A percentile compares a stretch with the other conserved stretches of the same genome.
Conservation (phyloP, 129 eudicot species). For the Escallonia herrerae region DNA sequence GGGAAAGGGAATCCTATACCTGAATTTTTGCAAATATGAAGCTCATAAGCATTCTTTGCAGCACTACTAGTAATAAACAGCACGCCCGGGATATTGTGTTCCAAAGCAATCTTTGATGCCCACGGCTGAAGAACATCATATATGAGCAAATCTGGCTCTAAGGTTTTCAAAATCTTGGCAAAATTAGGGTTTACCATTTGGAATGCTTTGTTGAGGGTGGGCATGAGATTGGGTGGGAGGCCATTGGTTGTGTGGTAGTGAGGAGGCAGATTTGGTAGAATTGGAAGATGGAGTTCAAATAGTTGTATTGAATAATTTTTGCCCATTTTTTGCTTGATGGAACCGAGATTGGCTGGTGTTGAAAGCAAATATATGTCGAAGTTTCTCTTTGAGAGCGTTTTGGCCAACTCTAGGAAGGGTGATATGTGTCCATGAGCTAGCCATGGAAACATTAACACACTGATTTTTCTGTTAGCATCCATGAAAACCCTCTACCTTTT, state of each 20-base stretch:
- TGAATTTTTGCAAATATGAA: background rate
- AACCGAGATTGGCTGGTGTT: slow-evolving; percentile 18
- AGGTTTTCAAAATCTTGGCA: slow-evolving; percentile 13
- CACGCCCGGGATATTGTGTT: slow-evolving; percentile 15
- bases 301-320: slow-evolving; percentile 15
- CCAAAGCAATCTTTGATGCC: slow-evolving; percentile 16
- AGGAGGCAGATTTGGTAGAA: slow-evolving; percentile 32
- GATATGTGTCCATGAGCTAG: slow-evolving; percentile 40
- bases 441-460: slow-evolving; percentile 43
- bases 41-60: background rate
- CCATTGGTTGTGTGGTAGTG: slow-evolving; percentile 42
- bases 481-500: background rate
- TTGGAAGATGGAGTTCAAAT: slow-evolving; percentile 27
- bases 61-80: slow-evolving; percentile 10
- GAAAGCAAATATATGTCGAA: slow-evolving; percentile 22
- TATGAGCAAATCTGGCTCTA: slow-evolving; percentile 23
- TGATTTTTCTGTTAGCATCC: background rate
- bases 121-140: slow-evolving; percentile 25
- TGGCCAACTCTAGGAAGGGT: slow-evolving; percentile 40
- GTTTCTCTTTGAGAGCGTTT: slow-evolving; percentile 16
- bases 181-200: slow-evolving; percentile 11
- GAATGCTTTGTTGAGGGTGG: slow-evolving; percentile 12
- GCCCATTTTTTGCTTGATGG: slow-evolving; percentile 10
- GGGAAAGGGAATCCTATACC: slow-evolving; percentile 17
- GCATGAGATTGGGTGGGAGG: slow-evolving; percentile 36